Evolutionary conservation across 495 filamentous ascomycete species (phyloP), one percentile per base, ranked within the genome.

Genomic region (Alectoria sarmentosa): DNA sequence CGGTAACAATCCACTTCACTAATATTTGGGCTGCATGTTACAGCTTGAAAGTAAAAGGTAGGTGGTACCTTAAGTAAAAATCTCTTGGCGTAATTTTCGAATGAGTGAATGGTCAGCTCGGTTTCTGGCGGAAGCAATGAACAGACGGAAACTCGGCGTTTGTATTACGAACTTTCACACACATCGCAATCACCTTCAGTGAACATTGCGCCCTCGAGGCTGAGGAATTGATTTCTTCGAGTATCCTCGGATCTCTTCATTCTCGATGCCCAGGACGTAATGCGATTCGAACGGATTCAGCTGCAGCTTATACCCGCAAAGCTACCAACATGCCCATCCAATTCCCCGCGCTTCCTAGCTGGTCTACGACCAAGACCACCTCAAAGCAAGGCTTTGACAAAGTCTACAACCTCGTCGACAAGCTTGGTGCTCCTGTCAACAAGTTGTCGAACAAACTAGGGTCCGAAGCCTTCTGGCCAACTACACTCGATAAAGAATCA

Each of bases 401-500:
- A 68, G 79, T 80, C 73, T 82, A 79, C 74, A 70, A 77, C 19
- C 69, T 78, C 38, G 73, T 82, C 66, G 81, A 83, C 66, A 82
- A 82, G 55, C 74, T 82, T 32, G 84, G 86, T 21, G 82, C 79
- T 42, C 89, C 90, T n/a, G 83, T 91, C 62, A 91, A 92, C 71
- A 84, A 81, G 55, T 72, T 91, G 2, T 86, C 84, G 17, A 89
- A 92, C 74, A 84, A 83, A 65, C 76, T 92, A 15, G 89, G 89
- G 57, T 81, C 83, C 34, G 90, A 94, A 71, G 87, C 88, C 6
- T 91, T 92, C 72, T 91, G 89, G 89, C 90, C 90, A 17, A 90
- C 87, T 65, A 84, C 80, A 19, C 78, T 92, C 64, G 90, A 92
- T 67, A 88, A 86, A 69, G 90, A 94, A 77, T 84, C 83, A 73